Conservation (phyloP, 176 grass and related monocot species). For the Lolium rigidum region DNA sequence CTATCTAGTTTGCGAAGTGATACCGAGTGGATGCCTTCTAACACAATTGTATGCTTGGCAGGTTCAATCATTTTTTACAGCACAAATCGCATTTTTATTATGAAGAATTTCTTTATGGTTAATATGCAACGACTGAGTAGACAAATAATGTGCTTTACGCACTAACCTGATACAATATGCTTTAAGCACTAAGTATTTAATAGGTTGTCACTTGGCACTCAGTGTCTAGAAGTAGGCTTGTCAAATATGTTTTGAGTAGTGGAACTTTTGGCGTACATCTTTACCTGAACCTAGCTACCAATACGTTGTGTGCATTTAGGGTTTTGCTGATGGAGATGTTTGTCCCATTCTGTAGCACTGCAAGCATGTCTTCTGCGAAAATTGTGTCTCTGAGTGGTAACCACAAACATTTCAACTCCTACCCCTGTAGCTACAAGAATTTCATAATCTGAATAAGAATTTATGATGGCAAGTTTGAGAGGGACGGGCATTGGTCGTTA, state of each 20-base stretch:
- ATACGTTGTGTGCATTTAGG: constrained; percentile 37
- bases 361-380: constrained; percentile 85
- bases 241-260: not conserved
- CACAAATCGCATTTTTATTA: too few relatives aligned
- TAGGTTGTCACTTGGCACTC: not conserved
- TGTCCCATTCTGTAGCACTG: constrained; percentile 73
- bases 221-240: not conserved
- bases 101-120: too few relatives aligned
- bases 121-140: too few relatives aligned
- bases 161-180: not conserved
- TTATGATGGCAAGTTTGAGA: too few relatives aligned
- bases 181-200: not conserved
- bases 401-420: not conserved
- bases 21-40: too few relatives aligned
- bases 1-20: too few relatives aligned
- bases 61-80: too few relatives aligned
- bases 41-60: too few relatives aligned
- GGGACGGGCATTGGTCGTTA: too few relatives aligned
- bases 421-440: not conserved
- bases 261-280: not conserved
- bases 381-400: constrained; percentile 88
- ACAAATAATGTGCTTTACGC: too few relatives aligned
- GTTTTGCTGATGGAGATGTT: constrained; percentile 68
- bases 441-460: too few relatives aligned
- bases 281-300: constrained; percentile 10